Conservation (phyloP, 2,329 filamentous ascomycete genomes). For the Aspergillus neotritici region DNA sequence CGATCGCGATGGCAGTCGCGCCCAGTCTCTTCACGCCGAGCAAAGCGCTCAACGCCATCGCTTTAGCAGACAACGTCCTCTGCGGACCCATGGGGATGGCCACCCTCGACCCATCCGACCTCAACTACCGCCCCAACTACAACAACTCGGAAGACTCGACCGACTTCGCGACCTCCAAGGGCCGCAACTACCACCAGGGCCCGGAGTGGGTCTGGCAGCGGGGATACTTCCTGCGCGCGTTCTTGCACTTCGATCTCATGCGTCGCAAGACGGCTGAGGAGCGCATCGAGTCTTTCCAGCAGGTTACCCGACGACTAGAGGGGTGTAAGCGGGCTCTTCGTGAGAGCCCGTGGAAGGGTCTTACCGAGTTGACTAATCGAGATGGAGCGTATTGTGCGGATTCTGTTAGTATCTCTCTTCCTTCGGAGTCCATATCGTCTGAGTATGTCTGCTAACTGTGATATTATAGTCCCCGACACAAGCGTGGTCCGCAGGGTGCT, state of each 20-base stretch:
- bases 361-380: conserved; percentile 91
- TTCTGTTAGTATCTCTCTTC: conserved; percentile 57
- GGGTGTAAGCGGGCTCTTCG: conserved; percentile 82
- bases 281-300: conserved; percentile 84
- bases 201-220: conserved; percentile 98
- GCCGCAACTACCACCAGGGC: conserved; percentile 95
- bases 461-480: conserved; percentile 74
- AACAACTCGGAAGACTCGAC: conserved; percentile 88
- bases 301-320: conserved; percentile 74
- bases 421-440: neutral
- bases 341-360: conserved; percentile 77
- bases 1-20: conserved; percentile 91
- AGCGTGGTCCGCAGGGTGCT: conserved; percentile 89
- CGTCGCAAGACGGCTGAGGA: conserved; percentile 62
- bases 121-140: conserved; percentile 93
- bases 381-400: conserved; percentile 76
- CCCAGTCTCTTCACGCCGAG: conserved; percentile 75
- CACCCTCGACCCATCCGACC: conserved; percentile 83
- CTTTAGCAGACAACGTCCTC: conserved; percentile 70
- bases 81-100: conserved; percentile 91
- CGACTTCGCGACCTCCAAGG: conserved; percentile 88
- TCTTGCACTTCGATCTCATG: conserved; percentile 83
- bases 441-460: conserved; percentile 9
- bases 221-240: conserved; percentile 86
- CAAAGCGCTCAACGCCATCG: conserved; percentile 74